These are phyloP conservation scores for Rhizodiscina lignyota DNA, from an alignment of 495 filamentous ascomycete genomes.

Conservation along the genomic window DNA sequence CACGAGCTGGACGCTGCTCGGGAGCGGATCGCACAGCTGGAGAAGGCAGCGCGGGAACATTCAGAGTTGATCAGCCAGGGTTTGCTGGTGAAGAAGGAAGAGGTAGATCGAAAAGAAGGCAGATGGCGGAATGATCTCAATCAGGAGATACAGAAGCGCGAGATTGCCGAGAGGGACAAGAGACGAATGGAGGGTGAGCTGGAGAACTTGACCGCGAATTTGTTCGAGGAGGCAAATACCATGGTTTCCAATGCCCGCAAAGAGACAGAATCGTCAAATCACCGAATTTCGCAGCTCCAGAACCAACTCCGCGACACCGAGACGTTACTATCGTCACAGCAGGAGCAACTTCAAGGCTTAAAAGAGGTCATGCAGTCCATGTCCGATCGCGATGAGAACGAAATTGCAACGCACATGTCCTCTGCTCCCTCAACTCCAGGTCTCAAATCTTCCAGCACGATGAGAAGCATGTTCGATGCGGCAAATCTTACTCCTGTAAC, in stretches of 20 bases:
- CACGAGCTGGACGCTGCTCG: constrained; percentile 68
- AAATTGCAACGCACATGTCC: constrained; percentile 36
- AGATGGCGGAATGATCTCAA: constrained; percentile 48
- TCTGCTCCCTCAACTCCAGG: constrained; percentile 56
- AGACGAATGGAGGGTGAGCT: constrained; percentile 65
- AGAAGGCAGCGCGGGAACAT: constrained; percentile 50
- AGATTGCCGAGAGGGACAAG: constrained; percentile 50
- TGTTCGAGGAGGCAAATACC: constrained; percentile 90
- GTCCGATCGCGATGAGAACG: constrained; percentile 54
- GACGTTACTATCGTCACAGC: constrained; percentile 68
- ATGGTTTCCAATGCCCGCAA: constrained; percentile 75
- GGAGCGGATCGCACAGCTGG: constrained; percentile 48
- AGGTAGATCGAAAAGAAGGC: constrained; percentile 53
- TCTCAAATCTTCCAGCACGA: constrained; percentile 20
- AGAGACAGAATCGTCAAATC: constrained; percentile 51
- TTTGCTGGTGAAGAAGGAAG: constrained; percentile 49
- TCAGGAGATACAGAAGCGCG: constrained; percentile 42
- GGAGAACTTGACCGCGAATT: constrained; percentile 69
- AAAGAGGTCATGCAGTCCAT: constrained; percentile 85
- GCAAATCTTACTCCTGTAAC: constrained; percentile 28
- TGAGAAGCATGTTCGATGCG: constrained; percentile 27
- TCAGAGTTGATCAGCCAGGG: constrained; percentile 53
- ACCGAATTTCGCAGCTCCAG: constrained; percentile 59
- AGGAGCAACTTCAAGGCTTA: constrained; percentile 82
- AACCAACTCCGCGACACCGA: constrained; percentile 72